Percentiles rank a stretch among this genome's conserved stretches.
These are phyloP conservation scores for Daldinia sp. DNA, from an alignment of 2,329 filamentous ascomycete genomes.

Conservation along the genomic window DNA sequence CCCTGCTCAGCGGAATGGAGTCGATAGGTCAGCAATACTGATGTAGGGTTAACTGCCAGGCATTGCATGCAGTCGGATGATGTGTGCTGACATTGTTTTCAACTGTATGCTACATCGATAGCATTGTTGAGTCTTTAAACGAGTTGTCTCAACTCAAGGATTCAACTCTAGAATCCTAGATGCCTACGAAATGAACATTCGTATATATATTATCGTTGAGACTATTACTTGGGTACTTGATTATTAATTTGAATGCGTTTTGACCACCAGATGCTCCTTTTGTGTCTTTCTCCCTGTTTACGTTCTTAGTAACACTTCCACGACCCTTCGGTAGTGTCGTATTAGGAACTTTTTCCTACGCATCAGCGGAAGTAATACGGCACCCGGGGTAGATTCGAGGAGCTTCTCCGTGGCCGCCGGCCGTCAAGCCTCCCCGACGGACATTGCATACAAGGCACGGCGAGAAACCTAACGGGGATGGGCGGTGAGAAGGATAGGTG, in stretches of 20 bases:
- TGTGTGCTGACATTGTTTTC: constrained; percentile 14
- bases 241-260: neutral
- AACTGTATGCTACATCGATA: neutral
- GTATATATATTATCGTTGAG: neutral
- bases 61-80: constrained; percentile 27
- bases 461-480: constrained; percentile 1
- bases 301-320: neutral
- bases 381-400: neutral
- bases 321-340: neutral
- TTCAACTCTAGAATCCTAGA: neutral
- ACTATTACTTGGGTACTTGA: neutral
- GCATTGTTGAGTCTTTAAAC: neutral
- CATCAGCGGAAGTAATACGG: neutral
- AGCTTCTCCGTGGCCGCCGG: constrained; percentile 3
- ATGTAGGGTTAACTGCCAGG: constrained; percentile 12
- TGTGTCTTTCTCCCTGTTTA: neutral
- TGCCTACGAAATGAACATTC: neutral
- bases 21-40: constrained; percentile 18
- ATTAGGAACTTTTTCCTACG: neutral
- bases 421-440: neutral
- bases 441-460: neutral
- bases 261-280: neutral
- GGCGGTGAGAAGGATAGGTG: constrained; percentile 5
- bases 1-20: constrained; percentile 24
- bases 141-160: neutral